Percentiles rank a stretch among this genome's conserved stretches.
Conservation (phyloP, 192 early-diverging fungal species). For the Backusella parvicylindrica region DNA sequence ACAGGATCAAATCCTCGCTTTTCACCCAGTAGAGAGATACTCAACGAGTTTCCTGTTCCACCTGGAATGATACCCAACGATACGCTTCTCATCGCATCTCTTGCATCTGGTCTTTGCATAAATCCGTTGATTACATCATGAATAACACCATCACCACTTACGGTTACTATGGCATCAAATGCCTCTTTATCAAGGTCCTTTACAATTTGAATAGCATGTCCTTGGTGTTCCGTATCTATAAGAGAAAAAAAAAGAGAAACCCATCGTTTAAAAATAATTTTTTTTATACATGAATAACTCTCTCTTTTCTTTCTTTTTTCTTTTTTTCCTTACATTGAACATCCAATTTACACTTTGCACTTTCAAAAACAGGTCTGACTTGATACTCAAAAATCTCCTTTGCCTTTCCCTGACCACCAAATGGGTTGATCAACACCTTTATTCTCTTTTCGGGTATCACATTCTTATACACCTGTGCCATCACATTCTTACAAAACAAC, state of each 20-base stretch:
- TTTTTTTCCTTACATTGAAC: slow-evolving; percentile 39
- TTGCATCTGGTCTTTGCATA: slow-evolving; percentile 66
- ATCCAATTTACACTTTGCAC: slow-evolving; percentile 54
- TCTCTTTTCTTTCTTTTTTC: background rate
- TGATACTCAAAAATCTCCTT: slow-evolving; percentile 46
- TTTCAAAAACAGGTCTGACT: slow-evolving; percentile 59
- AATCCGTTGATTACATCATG: slow-evolving; percentile 82
- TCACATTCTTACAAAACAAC: slow-evolving; percentile 15
- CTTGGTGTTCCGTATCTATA: slow-evolving; percentile 56
- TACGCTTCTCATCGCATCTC: slow-evolving; percentile 43
- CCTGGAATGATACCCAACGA: slow-evolving; percentile 65
- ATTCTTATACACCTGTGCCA: slow-evolving; percentile 22
- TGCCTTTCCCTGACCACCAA: slow-evolving; percentile 68
- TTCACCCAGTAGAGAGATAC: slow-evolving; percentile 47
- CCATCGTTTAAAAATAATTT: background rate
- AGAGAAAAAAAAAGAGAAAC: background rate
- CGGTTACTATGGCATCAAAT: slow-evolving; percentile 60
- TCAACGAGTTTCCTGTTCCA: slow-evolving; percentile 57
- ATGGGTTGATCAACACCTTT: slow-evolving; percentile 70
- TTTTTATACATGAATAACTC: too few relatives aligned
- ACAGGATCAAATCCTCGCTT: slow-evolving; percentile 33
- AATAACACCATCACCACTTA: slow-evolving; percentile 80
- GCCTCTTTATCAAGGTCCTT: slow-evolving; percentile 45
- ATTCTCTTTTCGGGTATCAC: slow-evolving; percentile 30
- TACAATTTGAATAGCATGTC: slow-evolving; percentile 64